Percentiles rank a stretch among this genome's conserved stretches.
Conservation (phyloP, 1,284 basidiomycete species). For the Ustilago sp. region DNA sequence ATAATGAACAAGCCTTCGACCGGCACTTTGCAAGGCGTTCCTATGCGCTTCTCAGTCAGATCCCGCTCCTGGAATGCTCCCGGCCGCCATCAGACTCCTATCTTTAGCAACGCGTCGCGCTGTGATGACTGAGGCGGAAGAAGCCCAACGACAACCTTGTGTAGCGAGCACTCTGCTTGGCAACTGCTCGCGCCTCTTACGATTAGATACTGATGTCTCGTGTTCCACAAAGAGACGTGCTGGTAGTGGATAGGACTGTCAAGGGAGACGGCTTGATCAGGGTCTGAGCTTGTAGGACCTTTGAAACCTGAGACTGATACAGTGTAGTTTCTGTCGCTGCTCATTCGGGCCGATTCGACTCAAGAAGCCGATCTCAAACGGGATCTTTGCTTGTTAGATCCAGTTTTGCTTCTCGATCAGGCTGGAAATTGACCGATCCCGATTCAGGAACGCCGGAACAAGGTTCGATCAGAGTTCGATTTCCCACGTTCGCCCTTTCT, state of each 20-base stretch:
- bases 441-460: constrained; percentile 2
- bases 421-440: constrained; percentile 1
- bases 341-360: background rate
- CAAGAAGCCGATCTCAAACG: background rate
- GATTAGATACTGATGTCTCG: background rate
- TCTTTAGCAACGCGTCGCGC: background rate
- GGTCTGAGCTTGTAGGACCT: background rate
- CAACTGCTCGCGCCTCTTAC: background rate
- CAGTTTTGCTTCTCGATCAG: background rate
- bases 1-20: constrained; percentile 3
- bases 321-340: background rate
- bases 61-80: constrained; percentile 4
- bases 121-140: background rate
- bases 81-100: background rate
- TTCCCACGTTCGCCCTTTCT: constrained; percentile 19
- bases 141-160: background rate
- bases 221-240: too few relatives aligned
- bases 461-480: background rate
- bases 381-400: background rate
- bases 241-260: background rate
- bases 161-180: background rate
- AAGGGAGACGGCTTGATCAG: background rate
- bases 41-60: background rate
- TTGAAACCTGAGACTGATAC: background rate
- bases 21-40: background rate